These are phyloP conservation scores for Abortiporus biennis DNA, from an alignment of 1,284 basidiomycete species.

Conservation along the genomic window DNA sequence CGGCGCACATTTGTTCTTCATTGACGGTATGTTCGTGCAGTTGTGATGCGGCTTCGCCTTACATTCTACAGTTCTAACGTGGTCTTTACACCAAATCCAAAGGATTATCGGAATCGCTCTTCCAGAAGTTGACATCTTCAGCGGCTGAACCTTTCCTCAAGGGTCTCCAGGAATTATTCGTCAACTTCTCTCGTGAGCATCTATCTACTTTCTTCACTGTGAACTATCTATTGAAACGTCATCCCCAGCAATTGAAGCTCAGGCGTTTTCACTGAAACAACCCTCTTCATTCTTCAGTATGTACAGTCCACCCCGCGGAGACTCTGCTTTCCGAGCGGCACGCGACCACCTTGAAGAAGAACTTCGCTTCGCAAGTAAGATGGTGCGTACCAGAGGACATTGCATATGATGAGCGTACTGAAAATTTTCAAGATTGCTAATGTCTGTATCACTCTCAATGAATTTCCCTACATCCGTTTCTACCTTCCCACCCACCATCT, in stretches of 20 bases:
- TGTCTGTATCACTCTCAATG: constrained; percentile 86
- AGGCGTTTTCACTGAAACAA: constrained; percentile 72
- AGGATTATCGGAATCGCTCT: constrained; percentile 73
- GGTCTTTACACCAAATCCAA: constrained; percentile 5
- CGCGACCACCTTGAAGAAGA: constrained; percentile 78
- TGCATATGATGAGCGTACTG: not conserved
- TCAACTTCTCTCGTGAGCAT: constrained; percentile 89
- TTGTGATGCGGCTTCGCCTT: constrained; percentile 1
- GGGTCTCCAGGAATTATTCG: constrained; percentile 76
- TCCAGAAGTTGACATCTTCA: constrained; percentile 68
- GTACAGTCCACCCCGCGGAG: constrained; percentile 76
- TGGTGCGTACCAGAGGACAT: constrained; percentile 39
- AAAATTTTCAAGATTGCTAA: constrained; percentile 67
- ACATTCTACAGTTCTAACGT: constrained; percentile 5
- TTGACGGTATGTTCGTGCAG: constrained; percentile 65
- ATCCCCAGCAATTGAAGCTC: constrained; percentile 70
- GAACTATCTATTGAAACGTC: constrained; percentile 1
- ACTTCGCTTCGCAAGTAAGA: constrained; percentile 66
- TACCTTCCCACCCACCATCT: constrained; percentile 82
- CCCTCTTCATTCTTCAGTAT: constrained; percentile 83
- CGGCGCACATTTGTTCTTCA: constrained; percentile 90
- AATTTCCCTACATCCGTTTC: constrained; percentile 93
- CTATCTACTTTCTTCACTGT: constrained; percentile 16
- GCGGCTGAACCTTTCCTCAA: constrained; percentile 67
- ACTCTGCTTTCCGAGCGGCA: constrained; percentile 52